Evolutionary conservation across 805 yeast species (phyloP), one percentile per base, ranked within the genome.

Genomic region (Myxozyma kluyveri): DNA sequence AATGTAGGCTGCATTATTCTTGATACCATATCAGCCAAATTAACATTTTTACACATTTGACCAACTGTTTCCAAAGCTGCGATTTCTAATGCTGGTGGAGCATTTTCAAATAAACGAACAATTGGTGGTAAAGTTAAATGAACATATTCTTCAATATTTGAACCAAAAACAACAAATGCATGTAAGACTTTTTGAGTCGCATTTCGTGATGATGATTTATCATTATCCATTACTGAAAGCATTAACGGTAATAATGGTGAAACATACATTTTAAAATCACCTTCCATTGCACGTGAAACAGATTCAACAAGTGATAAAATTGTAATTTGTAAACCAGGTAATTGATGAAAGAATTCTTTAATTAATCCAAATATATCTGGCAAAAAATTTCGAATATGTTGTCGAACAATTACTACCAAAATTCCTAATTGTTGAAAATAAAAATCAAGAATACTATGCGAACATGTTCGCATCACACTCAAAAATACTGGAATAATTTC

Each of bases 401-500:
- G 91, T 59, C 86, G 88, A 27, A 90, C 96, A 59, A 89, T 87
- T 19, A 79, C 71, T 3, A 90, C 83, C 57, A 93, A 73, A 1
- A 83, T 83, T 10, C 93, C 84, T 52, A 93, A 72, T 63, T 91
- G 97, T 64, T 89, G 88, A 69, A 93, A 89, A 63, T 90, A 86
- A 50, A 90, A 85, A 61, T 88, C 96, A 17, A 88, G 72, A 80
- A 88, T 80, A 0, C 86, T 79, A 1, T 83, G 82, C 52, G 72
- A 66, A 63, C 91, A 86, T 1, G 83, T 75, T 48, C 82, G 83
- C 88, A 93, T 88, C 4, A 91, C 96, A 32, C 77, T 77, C 27
- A 88, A 75, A 57, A 93, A 82, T 0, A 95, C 96, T 1, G 96
- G 96, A 27, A 93, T 82, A 10, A 91, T 87, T 52, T 88, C 88